A percentile compares a stretch with the other conserved stretches of the same genome.
phyloP scores from a whole-genome alignment of 1,139 yeast genomes.

The Debaryomyces sp. region DNA sequence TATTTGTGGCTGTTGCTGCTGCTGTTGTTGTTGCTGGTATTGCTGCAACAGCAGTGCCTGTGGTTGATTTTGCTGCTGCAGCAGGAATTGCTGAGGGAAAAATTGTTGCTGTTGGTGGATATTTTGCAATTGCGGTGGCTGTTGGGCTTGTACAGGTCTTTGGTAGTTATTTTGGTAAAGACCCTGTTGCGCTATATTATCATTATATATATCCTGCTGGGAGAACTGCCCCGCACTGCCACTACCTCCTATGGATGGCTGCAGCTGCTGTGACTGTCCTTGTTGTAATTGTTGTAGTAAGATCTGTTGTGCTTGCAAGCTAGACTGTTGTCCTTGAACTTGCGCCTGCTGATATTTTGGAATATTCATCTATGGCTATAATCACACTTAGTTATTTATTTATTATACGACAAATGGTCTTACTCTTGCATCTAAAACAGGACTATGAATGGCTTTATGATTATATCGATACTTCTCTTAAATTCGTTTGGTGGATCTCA shows the following conservation, averaged over 20 bases:
- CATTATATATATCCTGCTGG: slow-evolving; percentile 30
- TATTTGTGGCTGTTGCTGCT: slow-evolving; percentile 22
- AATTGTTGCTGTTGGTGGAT: slow-evolving; percentile 22
- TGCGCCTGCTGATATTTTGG: slow-evolving; percentile 36
- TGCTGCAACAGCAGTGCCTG: slow-evolving; percentile 33
- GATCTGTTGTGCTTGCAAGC: slow-evolving; percentile 47
- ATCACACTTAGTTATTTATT: background rate
- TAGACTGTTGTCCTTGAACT: slow-evolving; percentile 34
- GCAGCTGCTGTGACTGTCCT: slow-evolving; percentile 30
- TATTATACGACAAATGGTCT: background rate
- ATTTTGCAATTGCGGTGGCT: slow-evolving; percentile 21
- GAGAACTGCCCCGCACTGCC: slow-evolving; percentile 23
- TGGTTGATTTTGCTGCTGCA: slow-evolving; percentile 32
- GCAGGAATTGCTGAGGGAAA: slow-evolving; percentile 29
- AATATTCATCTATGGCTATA: slow-evolving; percentile 24
- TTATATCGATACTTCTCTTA: background rate
- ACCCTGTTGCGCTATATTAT: slow-evolving; percentile 35
- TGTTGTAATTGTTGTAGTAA: slow-evolving; percentile 50
- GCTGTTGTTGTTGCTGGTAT: slow-evolving; percentile 25
- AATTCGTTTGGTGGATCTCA: slow-evolving; percentile 1
- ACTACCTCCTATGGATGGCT: slow-evolving; percentile 12
- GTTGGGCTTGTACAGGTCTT: slow-evolving; percentile 22
- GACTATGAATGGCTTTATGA: background rate
- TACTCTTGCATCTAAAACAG: slow-evolving; percentile 4
- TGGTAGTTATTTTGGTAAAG: slow-evolving; percentile 33